phyloP scores from a whole-genome alignment of 2,329 filamentous ascomycete genomes.

The Hypocrella siamensis region DNA sequence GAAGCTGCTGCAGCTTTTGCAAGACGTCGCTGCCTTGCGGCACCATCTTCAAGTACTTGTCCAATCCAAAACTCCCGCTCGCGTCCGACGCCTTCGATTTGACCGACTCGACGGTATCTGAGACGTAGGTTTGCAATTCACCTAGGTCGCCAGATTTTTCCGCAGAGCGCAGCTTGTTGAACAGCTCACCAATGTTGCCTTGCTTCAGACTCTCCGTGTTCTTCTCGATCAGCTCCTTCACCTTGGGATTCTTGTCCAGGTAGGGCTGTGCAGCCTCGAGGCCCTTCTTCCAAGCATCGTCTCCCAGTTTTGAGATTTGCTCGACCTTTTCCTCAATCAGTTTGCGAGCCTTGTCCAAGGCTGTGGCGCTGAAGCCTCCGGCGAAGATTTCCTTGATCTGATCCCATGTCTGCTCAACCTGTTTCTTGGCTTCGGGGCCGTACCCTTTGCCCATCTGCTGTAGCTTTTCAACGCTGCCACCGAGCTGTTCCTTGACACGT shows the following conservation, averaged over 20 bases:
- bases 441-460: conserved; percentile 54
- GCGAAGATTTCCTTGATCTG: conserved; percentile 49
- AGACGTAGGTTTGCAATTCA: conserved; percentile 20
- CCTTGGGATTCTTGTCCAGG: conserved; percentile 60
- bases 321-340: conserved; percentile 56
- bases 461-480: conserved; percentile 50
- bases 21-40: conserved; percentile 49
- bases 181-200: conserved; percentile 49
- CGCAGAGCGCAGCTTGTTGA: conserved; percentile 44
- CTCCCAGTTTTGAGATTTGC: conserved; percentile 49
- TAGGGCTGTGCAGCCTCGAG: conserved; percentile 55
- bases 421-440: conserved; percentile 63
- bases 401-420: conserved; percentile 55
- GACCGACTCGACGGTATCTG: conserved; percentile 13
- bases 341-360: conserved; percentile 38
- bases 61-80: conserved; percentile 23
- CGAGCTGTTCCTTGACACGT: conserved; percentile 54
- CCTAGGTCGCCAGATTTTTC: conserved; percentile 44
- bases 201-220: conserved; percentile 53
- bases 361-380: conserved; percentile 38
- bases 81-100: conserved; percentile 31
- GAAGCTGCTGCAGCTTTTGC: conserved; percentile 48
- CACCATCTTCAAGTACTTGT: conserved; percentile 50
- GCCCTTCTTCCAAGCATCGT: conserved; percentile 58
- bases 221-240: conserved; percentile 57